Base-by-base conservation (phyloP, 306 rosid genomes). In the Potentilla sterilis region DNA sequence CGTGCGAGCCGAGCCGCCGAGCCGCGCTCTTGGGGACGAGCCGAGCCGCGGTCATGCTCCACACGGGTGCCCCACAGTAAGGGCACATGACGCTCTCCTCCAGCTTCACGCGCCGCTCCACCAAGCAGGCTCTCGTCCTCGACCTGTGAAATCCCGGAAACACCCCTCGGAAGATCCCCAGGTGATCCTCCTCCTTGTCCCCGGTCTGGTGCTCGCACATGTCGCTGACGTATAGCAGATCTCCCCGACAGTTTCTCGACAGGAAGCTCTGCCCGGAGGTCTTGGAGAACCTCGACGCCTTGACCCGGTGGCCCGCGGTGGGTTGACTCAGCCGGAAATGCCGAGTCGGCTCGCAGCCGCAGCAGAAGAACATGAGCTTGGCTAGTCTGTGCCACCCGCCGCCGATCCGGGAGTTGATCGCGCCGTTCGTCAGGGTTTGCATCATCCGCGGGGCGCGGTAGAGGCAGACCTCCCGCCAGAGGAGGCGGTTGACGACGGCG, bases 331-430 rank as follows among this genome's bases (percentile, higher is more conserved):
- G 72, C 66, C 22, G 67, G 86, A 88, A 88, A 59, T 83, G 77
- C 70, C 73, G 83, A 10, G 83, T 83, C 47, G 88, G 46, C 49
- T 78, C 74, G 74, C 82, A 81, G 3, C 93, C 93, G 32, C 93
- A 83, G 84, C 93, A 89, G 70, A 69, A 86, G 79, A 89, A 81
- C 89, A 89, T 79, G 35, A 89, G 83, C 84, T 89, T 89, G 24
- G 89, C 90, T 0, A 89, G 85, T 42, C 89, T 81, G 76, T 85
- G 78, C 93, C 93, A 89, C 48, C 89, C 93, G 10, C 93, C 90
- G 81, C 82, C 77, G 19, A 89, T 83, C 43, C 93, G 77, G 19
- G 77, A 82, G 46, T 64, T 80, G 15, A 81, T 80, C 14, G 78
- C 71, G 14, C 82, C 83, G 48, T 38, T 52, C 2, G 73, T 70